A percentile compares a stretch with the other conserved stretches of the same genome.
These are phyloP conservation scores for Gyrodon lividus DNA, from an alignment of 768 basidiomycete species.

Conservation along the genomic window DNA sequence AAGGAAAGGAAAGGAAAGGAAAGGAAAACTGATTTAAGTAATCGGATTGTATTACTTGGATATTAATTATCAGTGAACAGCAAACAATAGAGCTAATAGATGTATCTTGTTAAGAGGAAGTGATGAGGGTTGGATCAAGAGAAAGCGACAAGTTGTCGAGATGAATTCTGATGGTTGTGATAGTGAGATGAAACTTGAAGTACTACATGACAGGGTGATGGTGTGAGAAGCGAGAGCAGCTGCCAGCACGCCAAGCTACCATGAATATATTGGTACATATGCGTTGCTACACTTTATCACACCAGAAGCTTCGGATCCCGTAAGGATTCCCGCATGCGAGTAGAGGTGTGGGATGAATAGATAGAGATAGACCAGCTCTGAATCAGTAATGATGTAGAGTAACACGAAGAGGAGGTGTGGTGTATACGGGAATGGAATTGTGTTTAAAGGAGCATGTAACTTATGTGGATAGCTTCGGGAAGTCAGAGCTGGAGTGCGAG, in stretches of 20 bases:
- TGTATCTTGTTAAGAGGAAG: too few species aligned
- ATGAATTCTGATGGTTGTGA: neutral
- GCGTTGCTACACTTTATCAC: neutral
- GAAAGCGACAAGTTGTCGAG: neutral
- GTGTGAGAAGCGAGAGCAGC: neutral
- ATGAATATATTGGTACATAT: neutral
- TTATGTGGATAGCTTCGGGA: too few species aligned
- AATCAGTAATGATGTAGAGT: neutral
- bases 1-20: neutral
- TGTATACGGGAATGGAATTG: too few species aligned
- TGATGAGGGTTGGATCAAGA: too few species aligned
- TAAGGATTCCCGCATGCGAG: neutral
- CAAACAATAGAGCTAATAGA: conserved; percentile 1
- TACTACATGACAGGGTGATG: neutral
- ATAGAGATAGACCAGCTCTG: too few species aligned
- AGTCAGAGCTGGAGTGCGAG: too few species aligned
- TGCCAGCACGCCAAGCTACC: neutral
- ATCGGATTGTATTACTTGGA: too few species aligned
- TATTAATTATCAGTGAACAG: neutral
- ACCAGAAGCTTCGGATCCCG: neutral
- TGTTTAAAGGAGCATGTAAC: too few species aligned
- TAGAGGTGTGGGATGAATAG: neutral
- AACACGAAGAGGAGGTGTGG: neutral
- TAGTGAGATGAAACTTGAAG: neutral
- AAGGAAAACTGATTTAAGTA: neutral